Conservation (phyloP, 257 asterid genomes). For the Solanum rostratum region DNA sequence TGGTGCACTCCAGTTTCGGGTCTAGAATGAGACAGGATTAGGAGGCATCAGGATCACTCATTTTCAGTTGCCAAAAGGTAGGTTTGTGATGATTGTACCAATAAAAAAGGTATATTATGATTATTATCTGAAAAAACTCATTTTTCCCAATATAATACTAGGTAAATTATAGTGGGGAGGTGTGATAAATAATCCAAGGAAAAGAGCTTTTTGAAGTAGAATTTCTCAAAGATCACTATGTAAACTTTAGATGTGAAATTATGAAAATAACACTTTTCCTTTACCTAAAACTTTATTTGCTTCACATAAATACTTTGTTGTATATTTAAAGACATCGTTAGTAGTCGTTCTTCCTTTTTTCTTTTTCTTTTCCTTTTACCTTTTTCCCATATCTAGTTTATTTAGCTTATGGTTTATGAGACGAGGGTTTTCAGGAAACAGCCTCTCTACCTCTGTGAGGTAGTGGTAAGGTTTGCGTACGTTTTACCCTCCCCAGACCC, state of each 20-base stretch:
- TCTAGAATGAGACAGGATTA: not conserved
- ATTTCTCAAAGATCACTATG: not conserved
- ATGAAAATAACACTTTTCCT: not conserved
- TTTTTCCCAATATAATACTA: not conserved
- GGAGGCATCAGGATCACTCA: not conserved
- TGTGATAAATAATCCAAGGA: not conserved
- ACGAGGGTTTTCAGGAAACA: too few relatives aligned
- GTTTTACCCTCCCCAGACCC: too few relatives aligned
- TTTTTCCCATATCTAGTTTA: too few relatives aligned
- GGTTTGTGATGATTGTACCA: not conserved
- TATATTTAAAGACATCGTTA: not conserved
- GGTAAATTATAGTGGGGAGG: not conserved
- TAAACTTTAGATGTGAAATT: not conserved
- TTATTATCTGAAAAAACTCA: not conserved
- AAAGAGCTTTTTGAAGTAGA: not conserved
- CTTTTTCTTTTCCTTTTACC: too few relatives aligned
- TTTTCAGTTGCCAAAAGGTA: not conserved
- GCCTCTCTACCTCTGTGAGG: too few relatives aligned
- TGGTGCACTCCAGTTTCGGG: not conserved
- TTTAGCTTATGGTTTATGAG: too few relatives aligned
- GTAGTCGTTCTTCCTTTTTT: too few relatives aligned
- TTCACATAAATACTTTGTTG: not conserved
- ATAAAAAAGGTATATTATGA: not conserved
- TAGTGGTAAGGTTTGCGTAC: too few relatives aligned
- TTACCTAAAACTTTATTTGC: not conserved